Conservation (phyloP, 805 yeast species). For the Cyberlindnera americana region DNA sequence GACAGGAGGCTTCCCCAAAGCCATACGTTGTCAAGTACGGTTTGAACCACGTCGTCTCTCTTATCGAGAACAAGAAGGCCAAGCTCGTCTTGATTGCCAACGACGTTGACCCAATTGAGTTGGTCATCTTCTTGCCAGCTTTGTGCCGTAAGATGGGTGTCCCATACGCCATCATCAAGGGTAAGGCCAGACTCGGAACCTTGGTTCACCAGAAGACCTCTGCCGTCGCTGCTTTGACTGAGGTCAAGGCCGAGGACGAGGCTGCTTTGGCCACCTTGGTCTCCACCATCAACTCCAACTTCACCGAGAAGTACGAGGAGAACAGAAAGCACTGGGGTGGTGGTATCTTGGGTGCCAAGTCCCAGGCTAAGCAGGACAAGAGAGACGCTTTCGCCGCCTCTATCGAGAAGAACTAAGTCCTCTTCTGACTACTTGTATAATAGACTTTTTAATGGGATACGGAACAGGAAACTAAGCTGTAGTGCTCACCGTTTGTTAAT, state of each 20-base stretch:
- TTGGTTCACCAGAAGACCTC: slow-evolving; percentile 97
- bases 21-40: slow-evolving; percentile 98
- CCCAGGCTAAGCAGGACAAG: slow-evolving; percentile 67
- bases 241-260: slow-evolving; percentile 92
- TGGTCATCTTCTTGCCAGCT: slow-evolving; percentile 97
- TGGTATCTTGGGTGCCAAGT: slow-evolving; percentile 96
- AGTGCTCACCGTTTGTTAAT: background rate
- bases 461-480: background rate
- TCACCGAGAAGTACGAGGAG: slow-evolving; percentile 90
- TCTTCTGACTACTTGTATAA: background rate
- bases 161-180: slow-evolving; percentile 97
- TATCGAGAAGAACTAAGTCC: slow-evolving; percentile 16
- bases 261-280: slow-evolving; percentile 84
- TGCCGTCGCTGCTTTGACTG: slow-evolving; percentile 95
- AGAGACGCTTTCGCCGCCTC: slow-evolving; percentile 21
- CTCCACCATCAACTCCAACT: slow-evolving; percentile 91
- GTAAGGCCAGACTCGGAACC: slow-evolving; percentile 98
- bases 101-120: slow-evolving; percentile 99
- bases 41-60: slow-evolving; percentile 97
- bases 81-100: slow-evolving; percentile 95
- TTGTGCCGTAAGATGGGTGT: slow-evolving; percentile 99
- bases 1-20: slow-evolving; percentile 94
- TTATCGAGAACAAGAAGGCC: slow-evolving; percentile 98
- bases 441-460: slow-evolving; percentile 7
- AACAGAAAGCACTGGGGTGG: slow-evolving; percentile 99